Conservation (phyloP, 2,329 filamentous ascomycete genomes). For the Teratosphaeria destructans region DNA sequence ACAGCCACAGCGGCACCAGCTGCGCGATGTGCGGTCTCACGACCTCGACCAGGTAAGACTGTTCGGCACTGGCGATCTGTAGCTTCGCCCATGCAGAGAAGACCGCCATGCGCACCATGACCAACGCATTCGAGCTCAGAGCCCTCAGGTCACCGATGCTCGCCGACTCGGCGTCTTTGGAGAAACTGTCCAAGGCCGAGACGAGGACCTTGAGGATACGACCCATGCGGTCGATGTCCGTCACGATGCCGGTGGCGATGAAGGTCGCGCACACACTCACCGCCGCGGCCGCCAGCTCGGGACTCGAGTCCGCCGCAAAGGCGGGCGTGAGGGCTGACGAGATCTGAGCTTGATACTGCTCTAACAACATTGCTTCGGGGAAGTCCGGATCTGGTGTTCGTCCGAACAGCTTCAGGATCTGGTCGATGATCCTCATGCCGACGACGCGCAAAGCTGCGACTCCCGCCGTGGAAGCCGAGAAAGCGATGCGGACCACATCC, state of each 20-base stretch:
- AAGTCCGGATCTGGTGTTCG: constrained; percentile 94
- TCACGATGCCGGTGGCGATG: constrained; percentile 93
- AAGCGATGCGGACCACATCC: constrained; percentile 92
- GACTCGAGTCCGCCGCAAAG: constrained; percentile 90
- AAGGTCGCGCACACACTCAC: constrained; percentile 98
- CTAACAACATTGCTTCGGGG: constrained; percentile 87
- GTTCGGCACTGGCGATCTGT: constrained; percentile 87
- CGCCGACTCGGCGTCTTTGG: constrained; percentile 64
- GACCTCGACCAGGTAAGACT: constrained; percentile 79
- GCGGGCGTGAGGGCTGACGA: constrained; percentile 92
- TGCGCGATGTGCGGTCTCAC: constrained; percentile 82
- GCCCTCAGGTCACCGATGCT: constrained; percentile 88
- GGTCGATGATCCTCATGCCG: constrained; percentile 87
- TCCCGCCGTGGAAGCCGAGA: constrained; percentile 89
- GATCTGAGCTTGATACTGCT: constrained; percentile 98
- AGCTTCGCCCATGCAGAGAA: constrained; percentile 96
- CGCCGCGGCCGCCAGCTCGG: constrained; percentile 88
- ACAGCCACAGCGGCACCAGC: constrained; percentile 86
- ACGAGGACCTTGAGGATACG: constrained; percentile 91
- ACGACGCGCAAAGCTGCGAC: constrained; percentile 83
- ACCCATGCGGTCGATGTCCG: constrained; percentile 96
- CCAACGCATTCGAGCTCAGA: constrained; percentile 87
- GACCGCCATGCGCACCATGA: constrained; percentile 97
- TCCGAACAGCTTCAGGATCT: constrained; percentile 90
- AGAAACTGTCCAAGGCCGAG: constrained; percentile 83